Percentiles rank a stretch among this genome's conserved stretches.
Evolutionary conservation across 441 rosid genomes (phyloP).

Genomic region (Jatropha podagrica): DNA sequence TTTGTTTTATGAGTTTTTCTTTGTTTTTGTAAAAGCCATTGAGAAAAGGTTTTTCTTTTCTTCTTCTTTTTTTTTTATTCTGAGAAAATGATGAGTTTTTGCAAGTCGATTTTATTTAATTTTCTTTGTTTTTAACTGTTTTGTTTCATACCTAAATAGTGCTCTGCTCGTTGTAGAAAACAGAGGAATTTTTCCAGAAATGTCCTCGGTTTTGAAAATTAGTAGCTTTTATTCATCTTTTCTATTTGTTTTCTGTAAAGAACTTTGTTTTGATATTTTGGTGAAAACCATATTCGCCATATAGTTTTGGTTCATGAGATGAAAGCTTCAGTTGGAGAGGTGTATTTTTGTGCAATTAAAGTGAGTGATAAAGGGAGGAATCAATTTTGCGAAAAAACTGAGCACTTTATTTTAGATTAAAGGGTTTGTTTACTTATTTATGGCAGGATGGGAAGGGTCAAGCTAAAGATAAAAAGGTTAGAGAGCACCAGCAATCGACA

Average conservation of each 20-base stretch:
- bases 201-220: not conserved
- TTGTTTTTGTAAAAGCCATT: not conserved
- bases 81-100: conserved; percentile 1
- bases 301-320: conserved; percentile 28
- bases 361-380: conserved; percentile 24
- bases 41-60: too few species aligned
- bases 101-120: not conserved
- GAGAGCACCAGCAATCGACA: conserved; percentile 62
- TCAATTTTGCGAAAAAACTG: not conserved
- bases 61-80: not conserved
- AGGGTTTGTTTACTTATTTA: conserved; percentile 14
- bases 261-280: conserved; percentile 15
- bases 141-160: not conserved
- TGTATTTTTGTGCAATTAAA: conserved; percentile 27
- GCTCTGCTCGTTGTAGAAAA: conserved; percentile 13
- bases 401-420: not conserved
- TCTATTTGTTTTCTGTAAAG: not conserved
- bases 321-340: conserved; percentile 33
- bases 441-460: conserved; percentile 87
- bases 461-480: conserved; percentile 69
- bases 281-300: conserved; percentile 9
- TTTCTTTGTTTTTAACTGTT: not conserved
- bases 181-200: not conserved
- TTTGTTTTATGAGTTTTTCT: conserved; percentile 1
- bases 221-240: not conserved